Evolutionary conservation across 108 stramenopile species (phyloP).

Genomic region (Cyclotella sp.): DNA sequence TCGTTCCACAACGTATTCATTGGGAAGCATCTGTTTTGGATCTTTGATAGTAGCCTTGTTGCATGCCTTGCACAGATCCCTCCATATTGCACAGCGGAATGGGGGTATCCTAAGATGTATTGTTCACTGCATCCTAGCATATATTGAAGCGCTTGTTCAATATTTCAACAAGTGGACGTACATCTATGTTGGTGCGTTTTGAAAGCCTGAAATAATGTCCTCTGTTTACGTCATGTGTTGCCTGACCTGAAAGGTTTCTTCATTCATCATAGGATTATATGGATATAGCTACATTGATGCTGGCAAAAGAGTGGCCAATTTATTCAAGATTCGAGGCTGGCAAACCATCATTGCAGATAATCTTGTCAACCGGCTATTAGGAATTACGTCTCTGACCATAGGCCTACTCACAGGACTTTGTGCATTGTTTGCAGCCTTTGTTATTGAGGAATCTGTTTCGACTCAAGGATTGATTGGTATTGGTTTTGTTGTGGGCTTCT

Average conservation of each 20-base stretch:
- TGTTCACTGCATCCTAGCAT: conserved; percentile 39
- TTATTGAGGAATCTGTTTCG: too few relatives aligned
- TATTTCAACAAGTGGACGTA: conserved; percentile 86
- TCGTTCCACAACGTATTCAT: conserved; percentile 60
- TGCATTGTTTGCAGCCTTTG: conserved; percentile 23
- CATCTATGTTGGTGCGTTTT: conserved; percentile 49
- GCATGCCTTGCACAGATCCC: conserved; percentile 54
- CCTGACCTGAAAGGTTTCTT: too few relatives aligned
- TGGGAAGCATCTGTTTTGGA: conserved; percentile 83
- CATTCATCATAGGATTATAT: conserved; percentile 36
- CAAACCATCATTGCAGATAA: conserved; percentile 68
- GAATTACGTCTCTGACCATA: conserved; percentile 30
- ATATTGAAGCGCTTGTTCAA: conserved; percentile 50
- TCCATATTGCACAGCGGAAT: conserved; percentile 41
- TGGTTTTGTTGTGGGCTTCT: conserved; percentile 40
- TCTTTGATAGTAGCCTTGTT: conserved; percentile 76
- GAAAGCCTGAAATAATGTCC: too few relatives aligned
- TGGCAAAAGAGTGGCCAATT: conserved; percentile 62
- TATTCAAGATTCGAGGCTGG: conserved; percentile 74
- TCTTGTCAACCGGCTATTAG: conserved; percentile 51
- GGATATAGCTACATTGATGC: conserved; percentile 75
- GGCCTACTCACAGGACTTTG: conserved; percentile 37
- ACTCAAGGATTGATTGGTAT: conserved; percentile 15
- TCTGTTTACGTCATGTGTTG: too few relatives aligned
- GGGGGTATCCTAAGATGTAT: conserved; percentile 32